Base-by-base conservation (phyloP, 176 grass and related monocot species). In the Oryza glaberrima region DNA sequence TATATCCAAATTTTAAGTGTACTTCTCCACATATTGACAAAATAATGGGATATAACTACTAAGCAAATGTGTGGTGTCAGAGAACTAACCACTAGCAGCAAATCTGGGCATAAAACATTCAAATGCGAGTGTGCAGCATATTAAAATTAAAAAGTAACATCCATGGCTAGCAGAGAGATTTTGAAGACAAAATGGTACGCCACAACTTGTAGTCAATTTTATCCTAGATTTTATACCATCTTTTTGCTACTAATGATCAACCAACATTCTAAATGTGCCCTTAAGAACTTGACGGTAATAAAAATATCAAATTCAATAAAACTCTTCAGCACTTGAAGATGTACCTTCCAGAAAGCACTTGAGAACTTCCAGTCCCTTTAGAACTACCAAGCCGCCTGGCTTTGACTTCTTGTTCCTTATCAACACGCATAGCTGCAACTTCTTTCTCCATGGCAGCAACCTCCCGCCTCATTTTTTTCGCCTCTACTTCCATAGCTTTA, bases 401-500 rank as follows among this genome's bases (percentile, higher is more conserved):
- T 88, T 87, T 99, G 58, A 54, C 89, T 78, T 99, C 97, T 81
- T 98, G 96, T 70, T 99, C 97, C 83, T 96, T 99, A n/a, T 89
- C 85, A 0, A 82, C 88, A 54, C 97, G 91, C 88, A 99, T 96
- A 72, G 97, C 91, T 87, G 97, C 88, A 78, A 99, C 94, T 84
- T 99, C 97, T 85, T 94, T 99, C 88, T 94, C 97, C 97, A 99
- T 99, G 44, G 90, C 88, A 86, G 94, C 90, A 67, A 99, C 97
- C 68, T 99, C 93, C 69, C 96, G 92, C 85, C 96, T 94, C 91
- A 99, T 94, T 83, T 99, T 99, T 90, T 96, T 99, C 41, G 94
- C 96, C 72, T 99, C 96, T 82, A 99, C 96, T 90, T 96, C 96
- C 96, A 99, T 99, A 70, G 96, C 96, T 92, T 96, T 99, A 25